Evolutionary conservation across 441 rosid species (phyloP).

Genomic region (Adansonia madagascariensis): DNA sequence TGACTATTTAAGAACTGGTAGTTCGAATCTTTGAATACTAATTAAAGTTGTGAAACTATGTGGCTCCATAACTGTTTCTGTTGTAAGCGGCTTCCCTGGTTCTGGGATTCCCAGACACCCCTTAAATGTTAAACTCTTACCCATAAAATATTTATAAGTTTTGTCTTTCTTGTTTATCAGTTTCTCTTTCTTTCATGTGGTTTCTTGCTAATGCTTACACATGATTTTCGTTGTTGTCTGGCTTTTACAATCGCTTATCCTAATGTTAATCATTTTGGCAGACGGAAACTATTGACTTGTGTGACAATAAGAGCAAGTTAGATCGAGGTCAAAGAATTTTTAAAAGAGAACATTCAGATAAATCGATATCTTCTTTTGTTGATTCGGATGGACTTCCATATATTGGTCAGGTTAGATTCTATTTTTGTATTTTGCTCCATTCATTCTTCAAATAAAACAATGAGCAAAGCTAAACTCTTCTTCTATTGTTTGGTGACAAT

Average conservation of each 20-base stretch:
- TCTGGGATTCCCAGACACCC: neutral
- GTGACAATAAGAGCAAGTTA: conserved; percentile 58
- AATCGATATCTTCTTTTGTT: conserved; percentile 52
- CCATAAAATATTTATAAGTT: neutral
- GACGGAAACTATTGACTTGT: conserved; percentile 87
- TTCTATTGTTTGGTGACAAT: conserved; percentile 22
- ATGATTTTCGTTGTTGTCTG: conserved; percentile 5
- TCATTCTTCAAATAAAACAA: neutral
- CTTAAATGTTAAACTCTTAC: neutral
- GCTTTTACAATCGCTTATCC: neutral
- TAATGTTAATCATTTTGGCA: conserved; percentile 37
- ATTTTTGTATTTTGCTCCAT: conserved; percentile 5
- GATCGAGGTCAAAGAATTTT: conserved; percentile 52
- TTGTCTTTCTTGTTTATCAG: conserved; percentile 13
- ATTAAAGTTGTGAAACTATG: neutral
- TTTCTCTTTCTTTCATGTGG: conserved; percentile 3
- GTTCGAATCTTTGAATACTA: conserved; percentile 9
- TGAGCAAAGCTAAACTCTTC: neutral
- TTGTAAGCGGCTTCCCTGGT: neutral
- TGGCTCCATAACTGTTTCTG: neutral
- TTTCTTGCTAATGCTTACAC: neutral
- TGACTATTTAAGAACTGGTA: neutral
- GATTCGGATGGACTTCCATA: conserved; percentile 95
- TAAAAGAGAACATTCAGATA: conserved; percentile 58
- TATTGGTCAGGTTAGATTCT: conserved; percentile 80